Evolutionary conservation across 2,329 filamentous ascomycete genomes (phyloP).

Genomic region (Trichoderma sp.): DNA sequence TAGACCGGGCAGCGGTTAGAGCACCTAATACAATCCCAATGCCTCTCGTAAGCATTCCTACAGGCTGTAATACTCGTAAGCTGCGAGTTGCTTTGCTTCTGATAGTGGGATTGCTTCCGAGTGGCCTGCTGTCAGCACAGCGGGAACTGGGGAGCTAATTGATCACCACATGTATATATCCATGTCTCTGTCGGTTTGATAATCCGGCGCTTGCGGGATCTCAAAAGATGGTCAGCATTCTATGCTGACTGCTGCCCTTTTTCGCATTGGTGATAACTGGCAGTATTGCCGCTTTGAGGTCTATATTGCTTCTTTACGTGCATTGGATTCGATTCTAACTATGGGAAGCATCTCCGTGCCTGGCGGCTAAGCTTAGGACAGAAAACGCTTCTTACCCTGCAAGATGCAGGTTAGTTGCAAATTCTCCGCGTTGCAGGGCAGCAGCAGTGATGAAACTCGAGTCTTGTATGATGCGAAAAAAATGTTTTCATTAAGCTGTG

Average conservation of each 20-base stretch:
- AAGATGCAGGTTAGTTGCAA: background rate
- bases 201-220: background rate
- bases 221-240: background rate
- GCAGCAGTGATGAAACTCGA: background rate
- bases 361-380: background rate
- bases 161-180: background rate
- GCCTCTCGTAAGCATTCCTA: background rate
- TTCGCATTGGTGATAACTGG: background rate
- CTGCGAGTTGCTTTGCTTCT: background rate
- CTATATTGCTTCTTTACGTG: background rate
- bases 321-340: background rate
- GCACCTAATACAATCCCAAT: background rate
- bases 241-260: background rate
- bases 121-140: background rate
- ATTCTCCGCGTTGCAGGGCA: background rate
- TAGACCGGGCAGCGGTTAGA: background rate
- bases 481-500: background rate
- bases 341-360: background rate
- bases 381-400: slow-evolving; percentile 5
- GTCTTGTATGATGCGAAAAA: background rate
- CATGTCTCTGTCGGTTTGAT: background rate
- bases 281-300: background rate
- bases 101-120: background rate
- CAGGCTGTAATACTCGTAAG: background rate
- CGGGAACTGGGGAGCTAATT: background rate